Evolutionary conservation across 202 grass and related monocot genomes (phyloP).

Genomic region (Bolboschoenoplectus hybrid): DNA sequence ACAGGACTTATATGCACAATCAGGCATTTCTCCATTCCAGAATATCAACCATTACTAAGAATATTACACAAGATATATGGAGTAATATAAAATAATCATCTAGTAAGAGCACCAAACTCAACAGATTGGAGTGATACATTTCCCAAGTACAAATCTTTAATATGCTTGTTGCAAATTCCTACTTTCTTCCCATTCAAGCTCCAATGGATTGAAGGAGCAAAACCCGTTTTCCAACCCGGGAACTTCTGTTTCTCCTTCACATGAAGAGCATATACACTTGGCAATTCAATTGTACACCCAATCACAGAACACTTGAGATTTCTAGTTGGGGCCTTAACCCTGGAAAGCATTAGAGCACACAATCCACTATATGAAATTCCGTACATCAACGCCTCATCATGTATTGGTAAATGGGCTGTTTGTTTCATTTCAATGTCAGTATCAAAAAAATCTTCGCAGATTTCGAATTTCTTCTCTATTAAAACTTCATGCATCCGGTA

Average conservation of each 20-base stretch:
- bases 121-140: slow-evolving; percentile 84
- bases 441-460: slow-evolving; percentile 73
- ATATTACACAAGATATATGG: slow-evolving; percentile 24
- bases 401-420: slow-evolving; percentile 44
- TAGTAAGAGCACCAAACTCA: slow-evolving; percentile 70
- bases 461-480: slow-evolving; percentile 88
- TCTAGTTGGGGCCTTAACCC: slow-evolving; percentile 66
- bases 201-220: slow-evolving; percentile 71
- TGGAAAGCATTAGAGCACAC: slow-evolving; percentile 73
- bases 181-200: slow-evolving; percentile 73
- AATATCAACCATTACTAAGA: slow-evolving; percentile 15
- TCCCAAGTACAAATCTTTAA: slow-evolving; percentile 92
- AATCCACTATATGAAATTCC: slow-evolving; percentile 74
- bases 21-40: slow-evolving; percentile 20
- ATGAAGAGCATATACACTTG: slow-evolving; percentile 78
- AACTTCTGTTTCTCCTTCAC: slow-evolving; percentile 87
- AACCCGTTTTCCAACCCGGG: slow-evolving; percentile 90
- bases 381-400: slow-evolving; percentile 81
- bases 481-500: slow-evolving; percentile 76
- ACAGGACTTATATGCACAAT: not conserved
- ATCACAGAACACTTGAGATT: slow-evolving; percentile 76
- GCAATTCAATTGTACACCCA: slow-evolving; percentile 66
- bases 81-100: slow-evolving; percentile 42
- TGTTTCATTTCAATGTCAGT: slow-evolving; percentile 65
- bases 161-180: slow-evolving; percentile 82